phyloP scores from a whole-genome alignment of 208 protist genomes.

The Crithidia thermophila region DNA sequence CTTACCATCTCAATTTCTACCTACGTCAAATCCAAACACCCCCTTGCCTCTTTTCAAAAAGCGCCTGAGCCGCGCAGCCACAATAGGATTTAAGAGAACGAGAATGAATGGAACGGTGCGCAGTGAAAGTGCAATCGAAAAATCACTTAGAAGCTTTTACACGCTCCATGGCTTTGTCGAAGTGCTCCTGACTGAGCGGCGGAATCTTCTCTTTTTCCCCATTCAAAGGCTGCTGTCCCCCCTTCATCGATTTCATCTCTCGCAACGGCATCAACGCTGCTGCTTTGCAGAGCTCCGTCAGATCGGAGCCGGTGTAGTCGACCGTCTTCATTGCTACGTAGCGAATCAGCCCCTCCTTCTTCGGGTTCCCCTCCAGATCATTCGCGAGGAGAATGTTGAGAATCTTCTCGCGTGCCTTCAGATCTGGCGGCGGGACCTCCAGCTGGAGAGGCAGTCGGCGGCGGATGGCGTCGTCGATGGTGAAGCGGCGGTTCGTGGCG shows the following conservation, averaged over 20 bases:
- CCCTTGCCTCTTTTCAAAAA: too few relatives aligned
- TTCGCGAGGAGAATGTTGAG: constrained; percentile 72
- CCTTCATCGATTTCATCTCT: constrained; percentile 46
- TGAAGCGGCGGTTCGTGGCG: constrained; percentile 89
- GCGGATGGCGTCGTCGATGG: constrained; percentile 92
- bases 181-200: constrained; percentile 64
- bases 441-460: constrained; percentile 89
- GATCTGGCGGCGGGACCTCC: constrained; percentile 76
- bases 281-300: constrained; percentile 93
- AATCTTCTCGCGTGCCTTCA: constrained; percentile 64
- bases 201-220: constrained; percentile 35
- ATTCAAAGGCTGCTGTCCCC: neutral
- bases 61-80: too few relatives aligned
- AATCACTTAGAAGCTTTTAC: constrained; percentile 61
- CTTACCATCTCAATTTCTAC: too few relatives aligned
- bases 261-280: constrained; percentile 74
- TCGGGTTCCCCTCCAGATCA: constrained; percentile 56
- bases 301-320: constrained; percentile 92
- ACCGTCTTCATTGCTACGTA: constrained; percentile 82
- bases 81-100: too few relatives aligned
- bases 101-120: too few relatives aligned
- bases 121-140: too few relatives aligned
- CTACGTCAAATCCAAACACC: too few relatives aligned
- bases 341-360: constrained; percentile 58
- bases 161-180: constrained; percentile 72